A percentile compares a stretch with the other conserved stretches of the same genome.
Evolutionary conservation across 2,329 filamentous ascomycete species (phyloP).

Genomic region (Microdochium trichocladiopsis): DNA sequence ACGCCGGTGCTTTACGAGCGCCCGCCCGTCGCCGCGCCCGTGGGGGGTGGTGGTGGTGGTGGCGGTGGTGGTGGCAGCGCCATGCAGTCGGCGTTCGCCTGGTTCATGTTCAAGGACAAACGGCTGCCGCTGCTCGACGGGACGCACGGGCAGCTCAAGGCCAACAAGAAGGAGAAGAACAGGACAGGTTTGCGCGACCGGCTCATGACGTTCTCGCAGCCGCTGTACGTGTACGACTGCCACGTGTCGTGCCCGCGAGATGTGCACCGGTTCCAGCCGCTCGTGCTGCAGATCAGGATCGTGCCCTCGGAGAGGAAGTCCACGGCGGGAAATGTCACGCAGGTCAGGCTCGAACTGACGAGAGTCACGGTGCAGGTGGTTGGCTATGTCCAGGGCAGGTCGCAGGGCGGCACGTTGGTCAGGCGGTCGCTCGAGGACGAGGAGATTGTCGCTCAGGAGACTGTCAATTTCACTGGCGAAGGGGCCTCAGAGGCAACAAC

Average conservation of each 20-base stretch:
- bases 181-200: not conserved
- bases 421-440: not conserved
- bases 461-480: not conserved
- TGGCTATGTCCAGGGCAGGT: not conserved
- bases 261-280: too few species aligned
- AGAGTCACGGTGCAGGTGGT: not conserved
- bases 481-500: too few species aligned
- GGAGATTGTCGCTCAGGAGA: not conserved
- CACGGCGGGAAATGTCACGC: too few species aligned
- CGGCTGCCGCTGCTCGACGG: not conserved
- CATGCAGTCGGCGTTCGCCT: not conserved
- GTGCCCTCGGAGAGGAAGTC: too few species aligned
- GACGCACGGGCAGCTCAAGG: too few species aligned
- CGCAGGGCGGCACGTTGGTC: not conserved
- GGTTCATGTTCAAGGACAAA: not conserved
- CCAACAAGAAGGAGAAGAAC: not conserved
- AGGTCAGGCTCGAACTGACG: too few species aligned
- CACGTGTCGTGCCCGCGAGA: too few species aligned
- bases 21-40: not conserved
- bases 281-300: too few species aligned
- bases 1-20: too few species aligned
- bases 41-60: too few species aligned
- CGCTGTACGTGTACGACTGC: not conserved
- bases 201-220: not conserved
- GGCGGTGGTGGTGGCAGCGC: too few species aligned